These are phyloP conservation scores for Saturnispora hagleri DNA, from an alignment of 805 yeast species.

Conservation along the genomic window DNA sequence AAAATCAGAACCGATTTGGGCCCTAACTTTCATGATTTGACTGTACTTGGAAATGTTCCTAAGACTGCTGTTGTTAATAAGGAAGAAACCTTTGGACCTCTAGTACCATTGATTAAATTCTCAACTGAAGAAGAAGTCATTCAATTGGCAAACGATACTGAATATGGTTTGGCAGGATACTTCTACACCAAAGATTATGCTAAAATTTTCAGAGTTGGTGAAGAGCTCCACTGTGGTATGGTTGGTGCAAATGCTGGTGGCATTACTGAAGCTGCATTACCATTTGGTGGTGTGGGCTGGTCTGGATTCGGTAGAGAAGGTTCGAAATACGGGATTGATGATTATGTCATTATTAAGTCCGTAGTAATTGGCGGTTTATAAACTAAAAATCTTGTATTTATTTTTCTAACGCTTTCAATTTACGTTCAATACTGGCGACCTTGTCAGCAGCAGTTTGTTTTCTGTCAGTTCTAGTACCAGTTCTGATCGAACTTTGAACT, in stretches of 20 bases:
- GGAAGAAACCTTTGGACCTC: conserved; percentile 89
- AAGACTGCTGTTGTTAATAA: conserved; percentile 59
- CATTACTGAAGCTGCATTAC: conserved; percentile 77
- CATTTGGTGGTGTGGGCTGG: conserved; percentile 88
- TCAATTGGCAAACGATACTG: conserved; percentile 66
- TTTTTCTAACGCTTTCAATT: conserved; percentile 26
- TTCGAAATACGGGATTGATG: conserved; percentile 66
- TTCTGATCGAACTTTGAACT: conserved; percentile 77
- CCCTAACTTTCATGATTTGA: conserved; percentile 56
- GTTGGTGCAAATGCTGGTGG: conserved; percentile 88
- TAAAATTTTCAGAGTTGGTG: conserved; percentile 68
- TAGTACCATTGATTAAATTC: conserved; percentile 76
- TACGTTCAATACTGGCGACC: conserved; percentile 52
- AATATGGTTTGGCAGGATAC: conserved; percentile 88
- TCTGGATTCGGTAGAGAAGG: conserved; percentile 93
- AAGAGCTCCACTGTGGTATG: conserved; percentile 74
- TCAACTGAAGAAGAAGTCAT: conserved; percentile 75
- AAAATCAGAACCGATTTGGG: conserved; percentile 23
- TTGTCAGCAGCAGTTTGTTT: conserved; percentile 65
- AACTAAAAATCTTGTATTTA: conserved; percentile 1
- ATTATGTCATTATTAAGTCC: conserved; percentile 58
- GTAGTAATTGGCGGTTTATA: conserved; percentile 41
- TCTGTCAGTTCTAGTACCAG: conserved; percentile 79
- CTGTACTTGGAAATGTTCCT: conserved; percentile 61
- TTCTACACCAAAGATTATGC: conserved; percentile 67